Evolutionary conservation across 2,329 filamentous ascomycete genomes (phyloP), one percentile per base, ranked within the genome.

Genomic region (Teratosphaeria destructans): DNA sequence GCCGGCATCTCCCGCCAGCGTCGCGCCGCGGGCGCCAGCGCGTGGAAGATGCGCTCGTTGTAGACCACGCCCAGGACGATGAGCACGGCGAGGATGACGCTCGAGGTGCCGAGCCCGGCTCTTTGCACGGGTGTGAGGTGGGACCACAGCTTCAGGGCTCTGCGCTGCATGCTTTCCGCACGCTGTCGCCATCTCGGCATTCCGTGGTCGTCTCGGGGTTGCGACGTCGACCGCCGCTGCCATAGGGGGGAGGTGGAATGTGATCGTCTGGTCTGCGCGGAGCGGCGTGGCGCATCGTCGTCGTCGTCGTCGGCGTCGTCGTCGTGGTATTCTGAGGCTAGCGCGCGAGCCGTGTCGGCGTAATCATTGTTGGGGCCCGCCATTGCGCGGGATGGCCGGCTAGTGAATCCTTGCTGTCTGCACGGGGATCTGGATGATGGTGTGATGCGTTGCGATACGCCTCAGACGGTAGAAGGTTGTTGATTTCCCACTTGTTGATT

Each of bases 41-140:
- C 85, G 37, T 82, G 79, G 77, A 96, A 95, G 71, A 97, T 87
- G 64, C 81, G 77, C 72, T 93, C 86, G 64, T 86, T 90, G 78
- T 89, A 94, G 62, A 93, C 73, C 59, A 95, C 77, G 71, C 89
- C 86, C 4, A 91, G 76, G 57, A 95, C 76, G 32, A 79, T 76
- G 12, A 89, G 69, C 8, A 83, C 77, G 59, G 81, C 73, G n/a
- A 79, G 63, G 0, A 79, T 70, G 16, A 87, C 55, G 8, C 78
- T 74, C 27, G 76, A 82, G 3, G 80, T 61, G 12, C 81, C 72
- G 23, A 86, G 78, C 23, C 85, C 77, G 6, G 84, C 73, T 66
- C 82, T 83, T 73, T 95, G 87, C 59, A 84, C 68, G 0, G 82
- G 77, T 14, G 82, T 77, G 57, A 90, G 77, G 63, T 75, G 76